Percentiles rank a stretch among this genome's conserved stretches.
phyloP scores from a whole-genome alignment of 345 rosid species.

The Excoecaria agallocha region DNA sequence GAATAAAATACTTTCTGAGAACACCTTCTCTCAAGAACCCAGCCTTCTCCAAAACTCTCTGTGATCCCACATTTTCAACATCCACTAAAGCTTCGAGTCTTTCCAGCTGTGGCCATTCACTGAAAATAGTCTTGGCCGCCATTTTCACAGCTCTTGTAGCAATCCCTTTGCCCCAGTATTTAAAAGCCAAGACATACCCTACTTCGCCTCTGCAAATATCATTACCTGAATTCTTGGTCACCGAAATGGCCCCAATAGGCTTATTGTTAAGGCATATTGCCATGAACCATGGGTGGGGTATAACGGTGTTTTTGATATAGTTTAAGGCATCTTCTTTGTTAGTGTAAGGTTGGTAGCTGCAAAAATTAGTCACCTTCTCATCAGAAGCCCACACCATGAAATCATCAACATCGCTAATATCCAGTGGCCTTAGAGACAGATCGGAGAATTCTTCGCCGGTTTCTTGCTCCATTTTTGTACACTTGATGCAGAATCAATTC shows the following conservation, averaged over 20 bases:
- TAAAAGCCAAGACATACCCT: slow-evolving; percentile 44
- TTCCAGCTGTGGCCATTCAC: slow-evolving; percentile 51
- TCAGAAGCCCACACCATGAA: slow-evolving; percentile 72
- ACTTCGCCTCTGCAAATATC: slow-evolving; percentile 52
- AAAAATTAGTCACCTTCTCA: slow-evolving; percentile 44
- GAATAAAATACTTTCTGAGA: slow-evolving; percentile 40
- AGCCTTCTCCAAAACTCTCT: slow-evolving; percentile 61
- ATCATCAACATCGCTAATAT: slow-evolving; percentile 45
- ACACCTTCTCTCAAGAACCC: slow-evolving; percentile 66
- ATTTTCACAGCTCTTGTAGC: slow-evolving; percentile 51
- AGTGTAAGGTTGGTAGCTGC: slow-evolving; percentile 54
- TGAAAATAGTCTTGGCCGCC: slow-evolving; percentile 40
- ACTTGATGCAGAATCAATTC: too few species aligned
- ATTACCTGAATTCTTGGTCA: slow-evolving; percentile 36
- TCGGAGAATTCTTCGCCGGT: slow-evolving; percentile 5
- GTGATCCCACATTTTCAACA: slow-evolving; percentile 55
- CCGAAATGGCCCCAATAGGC: slow-evolving; percentile 53
- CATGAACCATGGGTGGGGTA: slow-evolving; percentile 55
- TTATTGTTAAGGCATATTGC: slow-evolving; percentile 56
- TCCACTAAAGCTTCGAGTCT: slow-evolving; percentile 65
- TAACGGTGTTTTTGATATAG: slow-evolving; percentile 29
- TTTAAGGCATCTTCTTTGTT: slow-evolving; percentile 45
- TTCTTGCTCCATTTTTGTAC: background rate
- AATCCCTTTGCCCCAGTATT: slow-evolving; percentile 63
- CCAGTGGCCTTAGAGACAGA: slow-evolving; percentile 42